Percentiles rank a stretch among this genome's conserved stretches.
Conservation (phyloP, 768 basidiomycete genomes). For the Artomyces pyxidatus region DNA sequence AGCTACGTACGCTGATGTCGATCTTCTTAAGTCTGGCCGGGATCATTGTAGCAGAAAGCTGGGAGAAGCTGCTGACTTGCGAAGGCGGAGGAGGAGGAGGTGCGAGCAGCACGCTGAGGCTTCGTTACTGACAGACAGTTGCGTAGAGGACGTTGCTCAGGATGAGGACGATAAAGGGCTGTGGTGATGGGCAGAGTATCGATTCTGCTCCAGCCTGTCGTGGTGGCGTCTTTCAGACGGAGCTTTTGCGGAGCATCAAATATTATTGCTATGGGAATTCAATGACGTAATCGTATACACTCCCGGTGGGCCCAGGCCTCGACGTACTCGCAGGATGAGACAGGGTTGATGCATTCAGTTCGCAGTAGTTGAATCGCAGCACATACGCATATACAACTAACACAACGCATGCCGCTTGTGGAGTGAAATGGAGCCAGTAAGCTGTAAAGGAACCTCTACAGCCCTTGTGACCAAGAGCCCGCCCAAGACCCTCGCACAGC, state of each 20-base stretch:
- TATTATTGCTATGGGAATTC: neutral
- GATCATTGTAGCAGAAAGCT: constrained; percentile 46
- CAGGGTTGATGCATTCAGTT: no score
- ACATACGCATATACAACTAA: no score
- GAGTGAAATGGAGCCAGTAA: no score
- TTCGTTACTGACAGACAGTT: constrained; percentile 5
- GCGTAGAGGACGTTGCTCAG: constrained; percentile 2
- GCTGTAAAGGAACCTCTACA: no score
- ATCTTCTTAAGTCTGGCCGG: constrained; percentile 84
- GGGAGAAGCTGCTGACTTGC: no score
- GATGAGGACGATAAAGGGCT: constrained; percentile 10
- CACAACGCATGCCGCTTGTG: no score
- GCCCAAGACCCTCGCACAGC: no score
- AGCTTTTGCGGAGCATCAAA: constrained; percentile 5
- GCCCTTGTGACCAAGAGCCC: no score
- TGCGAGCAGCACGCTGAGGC: constrained; percentile 16
- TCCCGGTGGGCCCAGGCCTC: no score
- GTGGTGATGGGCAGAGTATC: neutral
- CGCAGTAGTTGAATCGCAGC: no score
- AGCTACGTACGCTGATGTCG: constrained; percentile 75
- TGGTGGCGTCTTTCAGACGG: constrained; percentile 5
- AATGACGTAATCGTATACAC: no score
- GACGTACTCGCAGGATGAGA: no score
- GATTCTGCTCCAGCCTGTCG: neutral
- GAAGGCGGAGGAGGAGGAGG: constrained; percentile 13